Conservation (phyloP, 2,329 filamentous ascomycete species). For the Cladosporium cucumerinum region DNA sequence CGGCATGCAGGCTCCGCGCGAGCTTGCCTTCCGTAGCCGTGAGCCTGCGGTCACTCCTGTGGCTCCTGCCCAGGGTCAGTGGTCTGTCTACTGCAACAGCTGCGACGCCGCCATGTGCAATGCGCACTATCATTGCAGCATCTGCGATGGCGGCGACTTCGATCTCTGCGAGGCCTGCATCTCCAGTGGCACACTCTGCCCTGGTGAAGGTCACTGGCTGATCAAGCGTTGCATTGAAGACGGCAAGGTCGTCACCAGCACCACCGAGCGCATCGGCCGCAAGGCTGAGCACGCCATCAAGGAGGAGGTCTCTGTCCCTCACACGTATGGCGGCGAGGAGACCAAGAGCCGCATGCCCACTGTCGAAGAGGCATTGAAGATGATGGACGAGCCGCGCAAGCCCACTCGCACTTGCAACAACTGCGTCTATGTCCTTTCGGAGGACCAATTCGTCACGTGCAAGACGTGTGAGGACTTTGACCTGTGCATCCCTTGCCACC, state of each 20-base stretch:
- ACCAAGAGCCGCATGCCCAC: conserved; percentile 33
- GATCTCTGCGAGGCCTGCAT: conserved; percentile 85
- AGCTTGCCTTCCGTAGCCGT: conserved; percentile 41
- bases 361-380: neutral
- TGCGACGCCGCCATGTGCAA: conserved; percentile 77
- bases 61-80: conserved; percentile 41
- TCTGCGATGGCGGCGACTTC: conserved; percentile 89
- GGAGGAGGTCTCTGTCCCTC: conserved; percentile 43
- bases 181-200: conserved; percentile 70
- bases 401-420: conserved; percentile 68
- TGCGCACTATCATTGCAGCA: conserved; percentile 89
- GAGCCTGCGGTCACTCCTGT: conserved; percentile 34
- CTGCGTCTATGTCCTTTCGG: conserved; percentile 63
- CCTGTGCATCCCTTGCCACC: conserved; percentile 80
- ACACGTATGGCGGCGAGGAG: conserved; percentile 40
- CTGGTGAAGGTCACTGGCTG: conserved; percentile 80
- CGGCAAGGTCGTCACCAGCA: conserved; percentile 78
- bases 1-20: conserved; percentile 28
- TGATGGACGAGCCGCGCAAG: conserved; percentile 33
- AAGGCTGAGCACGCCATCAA: conserved; percentile 43
- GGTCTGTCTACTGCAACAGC: conserved; percentile 90
- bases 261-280: conserved; percentile 73
- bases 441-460: conserved; percentile 82
- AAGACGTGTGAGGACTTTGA: conserved; percentile 83
- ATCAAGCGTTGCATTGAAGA: conserved; percentile 83